Base-by-base conservation (phyloP, 306 rosid genomes). In the Begonia loranthoides region DNA sequence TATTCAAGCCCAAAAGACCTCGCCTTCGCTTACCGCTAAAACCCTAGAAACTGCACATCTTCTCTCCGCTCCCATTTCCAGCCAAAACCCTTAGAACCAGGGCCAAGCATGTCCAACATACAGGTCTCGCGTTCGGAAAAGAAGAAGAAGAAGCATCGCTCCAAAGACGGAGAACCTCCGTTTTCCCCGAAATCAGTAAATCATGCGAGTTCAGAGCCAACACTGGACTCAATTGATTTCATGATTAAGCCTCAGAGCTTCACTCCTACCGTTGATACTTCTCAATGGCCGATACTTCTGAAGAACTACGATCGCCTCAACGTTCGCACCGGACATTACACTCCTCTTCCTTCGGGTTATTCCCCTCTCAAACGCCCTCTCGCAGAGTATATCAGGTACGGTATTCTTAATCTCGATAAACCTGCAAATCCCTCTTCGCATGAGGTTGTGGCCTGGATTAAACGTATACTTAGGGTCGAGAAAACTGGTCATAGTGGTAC, bases 341-440 rank as follows among this genome's bases (percentile, higher is more conserved):
- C 95, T 19, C 95, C 92, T 13, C 71, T 85, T 4, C 87, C 92
- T 45, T 74, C 79, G 7, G 92, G 95, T 4, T 72, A 0, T 71
- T 81, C 87, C 2, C 95, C 95, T 0, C 77, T 85, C 12, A 81
- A 85, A 49, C 84, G 95, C 11, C 95, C 95, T 47, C 80, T 85
- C 13, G 52, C 45, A 0, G 87, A 81, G 53, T 85, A 85, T 24
- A 70, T 85, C 57, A 77, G 70, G 59, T 85, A 85, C 57, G 95
- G 95, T 13, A 61, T 85, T 49, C 41, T 85, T 36, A 81, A 85
- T 56, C 95, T 85, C 6, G 95, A 85, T 39, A 85, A 85, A 46
- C 95, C 95, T 0, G 80, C 95, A 0, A 85, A 85, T 59, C 95
- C 95, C 0, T 85, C 95, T n/a, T 85, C 95, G 2, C 95, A 81